Base-by-base conservation (phyloP, 139 green algal genomes). In the Chlorella sp. region DNA sequence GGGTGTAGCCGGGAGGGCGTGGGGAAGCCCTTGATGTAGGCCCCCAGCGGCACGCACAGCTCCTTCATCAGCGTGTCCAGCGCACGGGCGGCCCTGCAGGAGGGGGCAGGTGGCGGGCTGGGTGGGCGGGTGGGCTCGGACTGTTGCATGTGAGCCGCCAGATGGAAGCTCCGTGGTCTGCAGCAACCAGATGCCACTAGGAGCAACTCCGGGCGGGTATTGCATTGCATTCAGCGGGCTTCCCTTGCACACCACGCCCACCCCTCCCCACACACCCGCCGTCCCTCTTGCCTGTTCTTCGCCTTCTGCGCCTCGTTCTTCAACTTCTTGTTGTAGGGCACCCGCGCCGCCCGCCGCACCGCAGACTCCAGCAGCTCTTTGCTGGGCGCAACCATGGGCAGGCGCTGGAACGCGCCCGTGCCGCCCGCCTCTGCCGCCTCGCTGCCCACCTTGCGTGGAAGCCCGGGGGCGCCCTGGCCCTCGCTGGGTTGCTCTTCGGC, bases 11-110 rank as follows among this genome's bases (percentile, higher is more conserved):
- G 81, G 0, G 82, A 48, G 0, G 84, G 73, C 0, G 73, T 13
- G 0, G 95, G 95, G 87, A 98, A 99, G 30, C 83, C 88, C 26
- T 86, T 89, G 17, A 96, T 51, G 86, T 94, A 98, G 7, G 34
- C 68, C 0, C 84, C 87, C 51, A 94, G 86, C 6, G 87, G 89
- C 20, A 48, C 84, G 11, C 76, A 80, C 19, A 93, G 24, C 48
- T 93, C 92, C 86, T 97, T 96, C 84, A 94, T 96, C 24, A 96
- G 76, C 2, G 88, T 90, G 83, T 96, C 94, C 88, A 97, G 88
- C 76, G 92, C 90, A 32, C 91, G 80, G 3, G 93, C 93, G 0
- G 92, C 91, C 65, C 90, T 88, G 78, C 58, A 17, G 32, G 32
- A 46, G 32, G 67, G 11, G 9, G 24, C 20, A 28, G 28, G 0